Conservation (phyloP, 1,284 basidiomycete genomes). For the Golubevia pallescens region DNA sequence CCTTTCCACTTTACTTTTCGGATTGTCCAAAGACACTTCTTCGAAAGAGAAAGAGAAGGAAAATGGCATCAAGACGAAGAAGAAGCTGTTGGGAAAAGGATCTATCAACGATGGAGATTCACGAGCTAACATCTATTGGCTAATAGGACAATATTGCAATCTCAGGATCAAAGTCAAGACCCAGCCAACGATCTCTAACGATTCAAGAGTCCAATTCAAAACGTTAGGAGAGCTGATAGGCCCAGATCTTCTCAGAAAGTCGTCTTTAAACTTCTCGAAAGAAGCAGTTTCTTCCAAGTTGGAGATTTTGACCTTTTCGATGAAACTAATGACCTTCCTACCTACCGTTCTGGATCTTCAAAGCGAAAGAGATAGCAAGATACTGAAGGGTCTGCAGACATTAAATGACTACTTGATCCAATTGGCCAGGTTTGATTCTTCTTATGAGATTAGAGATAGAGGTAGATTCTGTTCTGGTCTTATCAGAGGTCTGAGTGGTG, state of each 20-base stretch:
- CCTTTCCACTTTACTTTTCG: neutral
- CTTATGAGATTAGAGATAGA: slow-evolving; percentile 51
- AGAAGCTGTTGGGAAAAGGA: slow-evolving; percentile 30
- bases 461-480: slow-evolving; percentile 27
- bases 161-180: slow-evolving; percentile 10
- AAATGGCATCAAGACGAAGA: slow-evolving; percentile 7
- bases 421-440: slow-evolving; percentile 36
- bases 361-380: neutral
- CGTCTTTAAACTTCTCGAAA: slow-evolving; percentile 45
- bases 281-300: slow-evolving; percentile 36
- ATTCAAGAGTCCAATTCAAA: neutral
- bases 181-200: neutral
- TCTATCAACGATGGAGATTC: slow-evolving; percentile 29
- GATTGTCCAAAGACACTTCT: slow-evolving; percentile 1
- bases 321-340: slow-evolving; percentile 38
- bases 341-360: slow-evolving; percentile 6
- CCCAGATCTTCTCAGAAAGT: slow-evolving; percentile 51
- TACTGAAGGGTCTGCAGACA: neutral
- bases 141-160: slow-evolving; percentile 49
- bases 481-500: slow-evolving; percentile 32
- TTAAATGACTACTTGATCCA: slow-evolving; percentile 42
- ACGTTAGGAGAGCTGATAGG: slow-evolving; percentile 44
- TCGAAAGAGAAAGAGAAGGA: slow-evolving; percentile 1
- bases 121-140: slow-evolving; percentile 48
- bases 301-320: slow-evolving; percentile 43